Evolutionary conservation across 345 rosid species (phyloP), one percentile per base, ranked within the genome.

Genomic region (Hevea brasiliensis): DNA sequence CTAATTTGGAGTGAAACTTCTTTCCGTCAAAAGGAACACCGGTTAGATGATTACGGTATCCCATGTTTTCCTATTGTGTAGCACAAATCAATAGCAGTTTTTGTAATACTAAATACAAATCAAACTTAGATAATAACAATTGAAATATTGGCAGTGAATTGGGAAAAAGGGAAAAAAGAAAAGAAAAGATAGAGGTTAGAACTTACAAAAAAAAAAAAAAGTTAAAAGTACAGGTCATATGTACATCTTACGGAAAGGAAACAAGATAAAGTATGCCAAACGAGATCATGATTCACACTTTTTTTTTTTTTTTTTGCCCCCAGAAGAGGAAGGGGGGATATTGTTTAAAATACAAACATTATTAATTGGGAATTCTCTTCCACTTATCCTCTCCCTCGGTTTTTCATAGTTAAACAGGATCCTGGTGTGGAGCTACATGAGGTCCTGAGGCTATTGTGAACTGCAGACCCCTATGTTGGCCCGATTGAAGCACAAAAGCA

Each of bases 401-500:
- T 69, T 44, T 65, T 47, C 5, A n/a, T 11, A 1, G 40, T 85
- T 81, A 88, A 65, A 85, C 89, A 11, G 80, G 76, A 75, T 87
- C 89, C 48, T 84, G 89, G 40, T 84, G 89, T 71, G 83, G 69
- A 41, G 84, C 54, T 50, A 55, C 81, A 0, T 90, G 73, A 48
- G 84, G 83, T 68, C 88, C 96, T 0, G 93, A 87, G 14, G 90
- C 88, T 56, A 91, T 79, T 6, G 89, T 79, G 65, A 94, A 89
- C 71, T 90, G 97, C 83, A 94, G 77, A 67, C 91, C 93, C 67
- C 94, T 81, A 21, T 71, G 91, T 61, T 85, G 97, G n/a, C 88
- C 90, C 6, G 98, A 87, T 76, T 91, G 90, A 48, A 95, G 87
- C 58, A 92, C 97, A 70, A 92, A 87, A 24, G 98, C 97, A 75